Evolutionary conservation across 108 stramenopile species (phyloP).

Genomic region (Conticribra guillardii): DNA sequence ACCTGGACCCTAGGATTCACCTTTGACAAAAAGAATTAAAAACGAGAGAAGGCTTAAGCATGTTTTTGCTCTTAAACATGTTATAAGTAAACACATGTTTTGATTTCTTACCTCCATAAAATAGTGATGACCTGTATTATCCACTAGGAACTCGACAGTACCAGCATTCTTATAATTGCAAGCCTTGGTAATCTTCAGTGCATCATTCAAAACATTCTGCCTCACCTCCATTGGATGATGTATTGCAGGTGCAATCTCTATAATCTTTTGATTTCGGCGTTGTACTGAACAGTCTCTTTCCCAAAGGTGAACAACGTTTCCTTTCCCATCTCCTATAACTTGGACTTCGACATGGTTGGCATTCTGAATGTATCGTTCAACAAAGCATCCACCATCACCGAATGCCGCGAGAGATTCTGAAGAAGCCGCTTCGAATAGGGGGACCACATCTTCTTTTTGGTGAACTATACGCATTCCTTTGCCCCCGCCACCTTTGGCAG

Average conservation of each 20-base stretch:
- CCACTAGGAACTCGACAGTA: conserved; percentile 93
- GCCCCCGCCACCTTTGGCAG: conserved; percentile 86
- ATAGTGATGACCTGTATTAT: conserved; percentile 76
- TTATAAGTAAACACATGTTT: too few species aligned
- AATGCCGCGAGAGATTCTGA: conserved; percentile 77
- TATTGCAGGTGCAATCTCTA: conserved; percentile 72
- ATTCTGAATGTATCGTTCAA: conserved; percentile 81
- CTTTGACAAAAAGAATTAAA: too few species aligned
- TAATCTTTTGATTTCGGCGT: conserved; percentile 89
- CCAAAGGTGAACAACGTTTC: conserved; percentile 79
- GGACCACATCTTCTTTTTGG: conserved; percentile 62
- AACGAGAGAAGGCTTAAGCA: too few species aligned
- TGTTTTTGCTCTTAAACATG: too few species aligned
- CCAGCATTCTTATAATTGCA: conserved; percentile 86
- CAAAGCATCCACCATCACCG: conserved; percentile 86
- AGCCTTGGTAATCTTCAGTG: conserved; percentile 76
- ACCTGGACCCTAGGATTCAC: too few species aligned
- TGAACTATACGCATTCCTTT: conserved; percentile 90
- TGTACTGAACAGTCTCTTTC: conserved; percentile 91
- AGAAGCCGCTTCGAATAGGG: conserved; percentile 65
- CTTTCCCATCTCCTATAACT: conserved; percentile 76
- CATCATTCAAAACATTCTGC: conserved; percentile 65
- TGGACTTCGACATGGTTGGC: conserved; percentile 91
- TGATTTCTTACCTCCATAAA: conserved; percentile 92
- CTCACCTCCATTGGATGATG: conserved; percentile 62